These are phyloP conservation scores for Adiantum capillusveneris DNA, from an alignment of 75 land plant species.

Conservation along the genomic window DNA sequence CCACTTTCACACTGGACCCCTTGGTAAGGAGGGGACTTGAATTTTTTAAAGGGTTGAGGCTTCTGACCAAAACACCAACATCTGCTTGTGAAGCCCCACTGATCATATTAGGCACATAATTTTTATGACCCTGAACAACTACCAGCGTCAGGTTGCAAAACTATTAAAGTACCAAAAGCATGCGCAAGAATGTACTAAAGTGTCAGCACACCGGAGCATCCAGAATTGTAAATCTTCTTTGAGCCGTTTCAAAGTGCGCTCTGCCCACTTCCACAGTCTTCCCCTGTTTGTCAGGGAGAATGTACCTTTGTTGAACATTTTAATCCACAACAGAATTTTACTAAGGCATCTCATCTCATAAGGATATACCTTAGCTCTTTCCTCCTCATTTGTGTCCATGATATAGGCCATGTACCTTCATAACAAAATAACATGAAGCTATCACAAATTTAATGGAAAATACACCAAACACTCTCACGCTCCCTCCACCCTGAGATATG, in stretches of 20 bases:
- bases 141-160: no score
- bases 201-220: slow-evolving; percentile 98
- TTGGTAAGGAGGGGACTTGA: no score
- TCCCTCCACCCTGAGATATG: no score
- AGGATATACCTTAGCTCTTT: slow-evolving; percentile 84
- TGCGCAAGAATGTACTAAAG: no score
- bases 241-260: slow-evolving; percentile 92
- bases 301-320: no score
- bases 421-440: no score
- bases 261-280: slow-evolving; percentile 99
- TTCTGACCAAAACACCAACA: slow-evolving; percentile 89
- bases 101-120: slow-evolving; percentile 99
- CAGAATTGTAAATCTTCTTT: slow-evolving; percentile 86
- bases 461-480: no score
- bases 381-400: slow-evolving; percentile 99
- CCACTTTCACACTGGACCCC: no score
- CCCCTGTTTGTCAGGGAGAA: slow-evolving; percentile 65
- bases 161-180: no score
- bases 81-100: slow-evolving; percentile 99
- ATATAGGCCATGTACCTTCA: slow-evolving; percentile 99
- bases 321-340: neutral
- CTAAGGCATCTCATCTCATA: neutral
- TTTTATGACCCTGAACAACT: slow-evolving; percentile 85
- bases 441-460: no score
- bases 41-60: no score